These are phyloP conservation scores for Ceratocystis cubensis DNA, from an alignment of 2,329 filamentous ascomycete genomes.

Conservation along the genomic window DNA sequence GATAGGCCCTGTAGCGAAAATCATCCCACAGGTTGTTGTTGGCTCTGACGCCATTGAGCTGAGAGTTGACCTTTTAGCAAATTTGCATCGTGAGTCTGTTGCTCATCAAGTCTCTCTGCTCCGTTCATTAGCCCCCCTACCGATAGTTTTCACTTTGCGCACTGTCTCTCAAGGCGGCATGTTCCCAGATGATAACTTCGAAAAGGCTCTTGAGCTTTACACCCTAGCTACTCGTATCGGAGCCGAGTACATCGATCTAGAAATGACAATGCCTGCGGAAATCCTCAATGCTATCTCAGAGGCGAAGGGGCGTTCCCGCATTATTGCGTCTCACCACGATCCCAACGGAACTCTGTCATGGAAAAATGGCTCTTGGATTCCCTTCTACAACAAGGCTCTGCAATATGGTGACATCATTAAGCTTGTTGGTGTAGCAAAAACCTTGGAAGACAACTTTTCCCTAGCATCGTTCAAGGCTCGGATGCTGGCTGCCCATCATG, in stretches of 20 bases:
- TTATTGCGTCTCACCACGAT: slow-evolving; percentile 95
- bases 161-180: slow-evolving; percentile 75
- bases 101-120: slow-evolving; percentile 70
- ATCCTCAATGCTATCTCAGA: slow-evolving; percentile 57
- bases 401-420: slow-evolving; percentile 92
- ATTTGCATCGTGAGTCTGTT: slow-evolving; percentile 64
- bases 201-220: slow-evolving; percentile 65
- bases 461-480: slow-evolving; percentile 68
- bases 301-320: slow-evolving; percentile 56
- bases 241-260: slow-evolving; percentile 84
- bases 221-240: slow-evolving; percentile 66
- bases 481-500: slow-evolving; percentile 58
- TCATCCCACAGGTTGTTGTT: slow-evolving; percentile 60
- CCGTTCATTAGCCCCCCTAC: slow-evolving; percentile 57
- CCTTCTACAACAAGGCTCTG: slow-evolving; percentile 77
- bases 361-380: slow-evolving; percentile 85
- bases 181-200: slow-evolving; percentile 64
- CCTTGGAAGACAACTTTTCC: slow-evolving; percentile 73
- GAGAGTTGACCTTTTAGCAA: slow-evolving; percentile 76
- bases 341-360: slow-evolving; percentile 67
- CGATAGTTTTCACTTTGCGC: slow-evolving; percentile 84
- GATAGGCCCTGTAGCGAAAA: slow-evolving; percentile 48
- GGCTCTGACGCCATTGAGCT: slow-evolving; percentile 90
- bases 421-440: slow-evolving; percentile 68
- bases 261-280: slow-evolving; percentile 73